Conservation (phyloP, 2,329 filamentous ascomycete genomes). For the Raffaelea ambrosiae region DNA sequence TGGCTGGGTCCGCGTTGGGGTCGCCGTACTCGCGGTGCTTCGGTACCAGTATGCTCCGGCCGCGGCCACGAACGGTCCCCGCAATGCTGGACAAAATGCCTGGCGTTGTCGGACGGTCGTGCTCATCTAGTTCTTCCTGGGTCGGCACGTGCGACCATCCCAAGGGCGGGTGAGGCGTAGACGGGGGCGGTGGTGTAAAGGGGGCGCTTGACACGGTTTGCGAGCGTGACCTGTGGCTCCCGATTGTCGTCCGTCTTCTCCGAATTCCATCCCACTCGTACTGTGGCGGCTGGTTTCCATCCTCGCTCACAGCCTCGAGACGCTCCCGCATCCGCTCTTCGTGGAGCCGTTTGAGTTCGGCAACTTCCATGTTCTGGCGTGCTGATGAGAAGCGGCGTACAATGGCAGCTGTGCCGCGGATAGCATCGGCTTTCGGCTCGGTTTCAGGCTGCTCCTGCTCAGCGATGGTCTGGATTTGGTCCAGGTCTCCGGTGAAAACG, state of each 20-base stretch:
- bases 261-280: slow-evolving; percentile 91
- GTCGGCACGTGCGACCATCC: slow-evolving; percentile 81
- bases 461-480: slow-evolving; percentile 91
- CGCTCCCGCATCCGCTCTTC: slow-evolving; percentile 66
- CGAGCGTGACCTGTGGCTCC: slow-evolving; percentile 28
- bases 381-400: slow-evolving; percentile 71
- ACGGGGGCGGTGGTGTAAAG: slow-evolving; percentile 26
- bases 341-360: slow-evolving; percentile 69
- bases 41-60: slow-evolving; percentile 30
- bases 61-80: slow-evolving; percentile 43
- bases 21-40: slow-evolving; percentile 25
- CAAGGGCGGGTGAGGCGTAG: slow-evolving; percentile 58
- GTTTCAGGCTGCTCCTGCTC: slow-evolving; percentile 94
- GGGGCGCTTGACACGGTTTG: slow-evolving; percentile 8
- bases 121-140: slow-evolving; percentile 49
- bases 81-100: slow-evolving; percentile 46
- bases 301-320: slow-evolving; percentile 68
- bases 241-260: slow-evolving; percentile 49
- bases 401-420: slow-evolving; percentile 83
- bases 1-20: slow-evolving; percentile 17
- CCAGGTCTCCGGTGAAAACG: slow-evolving; percentile 84
- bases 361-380: slow-evolving; percentile 68
- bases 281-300: slow-evolving; percentile 40
- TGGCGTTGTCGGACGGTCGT: slow-evolving; percentile 38
- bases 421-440: slow-evolving; percentile 92